phyloP scores from a whole-genome alignment of 208 protist species.

The Leptomonas pyrrhocoris region DNA sequence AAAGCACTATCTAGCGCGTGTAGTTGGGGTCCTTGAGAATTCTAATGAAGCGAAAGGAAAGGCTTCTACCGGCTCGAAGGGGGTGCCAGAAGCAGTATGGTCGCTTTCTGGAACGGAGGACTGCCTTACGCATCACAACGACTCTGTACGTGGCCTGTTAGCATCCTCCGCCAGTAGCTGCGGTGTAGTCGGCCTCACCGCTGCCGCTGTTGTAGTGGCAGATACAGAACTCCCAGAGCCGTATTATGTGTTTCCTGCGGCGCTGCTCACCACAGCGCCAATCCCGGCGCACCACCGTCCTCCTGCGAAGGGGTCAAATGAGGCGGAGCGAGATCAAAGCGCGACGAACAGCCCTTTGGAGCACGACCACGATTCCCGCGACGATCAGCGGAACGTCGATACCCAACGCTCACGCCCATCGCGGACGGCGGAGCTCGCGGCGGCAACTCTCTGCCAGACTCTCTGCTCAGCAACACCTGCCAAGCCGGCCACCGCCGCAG shows the following conservation, averaged over 20 bases:
- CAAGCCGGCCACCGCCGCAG: not conserved
- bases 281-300: not conserved
- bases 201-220: too few species aligned
- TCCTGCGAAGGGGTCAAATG: not conserved
- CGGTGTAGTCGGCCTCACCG: not conserved
- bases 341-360: not conserved
- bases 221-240: not conserved
- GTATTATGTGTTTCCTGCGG: constrained; percentile 13
- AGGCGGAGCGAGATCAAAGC: not conserved
- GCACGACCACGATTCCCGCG: too few species aligned
- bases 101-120: constrained; percentile 9
- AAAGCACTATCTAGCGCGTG: constrained; percentile 46
- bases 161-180: not conserved
- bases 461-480: not conserved
- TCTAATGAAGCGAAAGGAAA: not conserved
- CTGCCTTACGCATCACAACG: constrained; percentile 20
- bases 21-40: not conserved
- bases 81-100: not conserved
- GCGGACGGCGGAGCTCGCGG: not conserved
- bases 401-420: not conserved
- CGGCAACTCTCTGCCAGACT: constrained; percentile 28
- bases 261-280: constrained; percentile 15
- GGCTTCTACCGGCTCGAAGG: not conserved
- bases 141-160: not conserved
- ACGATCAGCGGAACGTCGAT: too few species aligned